Conservation (phyloP, 192 early-diverging fungal genomes). For the Phlyctochytrium planicorne region DNA sequence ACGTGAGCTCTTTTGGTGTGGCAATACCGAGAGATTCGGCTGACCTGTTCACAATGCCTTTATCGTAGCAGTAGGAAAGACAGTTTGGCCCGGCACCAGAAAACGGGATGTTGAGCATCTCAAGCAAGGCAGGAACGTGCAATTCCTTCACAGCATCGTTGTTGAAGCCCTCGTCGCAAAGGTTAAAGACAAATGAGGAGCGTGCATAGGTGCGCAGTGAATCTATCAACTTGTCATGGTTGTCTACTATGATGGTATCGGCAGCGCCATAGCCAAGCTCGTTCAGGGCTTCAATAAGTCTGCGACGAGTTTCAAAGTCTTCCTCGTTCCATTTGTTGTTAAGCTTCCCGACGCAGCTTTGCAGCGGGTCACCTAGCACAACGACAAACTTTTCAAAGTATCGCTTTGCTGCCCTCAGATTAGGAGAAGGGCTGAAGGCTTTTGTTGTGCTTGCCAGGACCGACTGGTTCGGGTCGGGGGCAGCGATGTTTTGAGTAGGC, state of each 20-base stretch:
- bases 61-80: constrained; percentile 56
- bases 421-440: neutral
- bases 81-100: constrained; percentile 59
- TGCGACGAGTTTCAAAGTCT: constrained; percentile 48
- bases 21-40: too few species aligned
- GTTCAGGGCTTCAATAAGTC: constrained; percentile 35
- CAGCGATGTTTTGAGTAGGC: too few species aligned
- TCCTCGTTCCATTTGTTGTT: constrained; percentile 60
- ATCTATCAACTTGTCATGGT: constrained; percentile 23
- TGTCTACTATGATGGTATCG: constrained; percentile 34
- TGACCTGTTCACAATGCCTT: constrained; percentile 54
- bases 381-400: constrained; percentile 31
- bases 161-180: constrained; percentile 58
- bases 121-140: constrained; percentile 54
- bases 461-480: neutral
- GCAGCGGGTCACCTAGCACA: constrained; percentile 49
- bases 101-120: constrained; percentile 48
- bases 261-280: constrained; percentile 33
- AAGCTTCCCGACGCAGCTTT: constrained; percentile 53
- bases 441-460: neutral
- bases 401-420: neutral
- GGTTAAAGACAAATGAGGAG: constrained; percentile 48
- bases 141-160: constrained; percentile 58
- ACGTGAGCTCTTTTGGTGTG: too few species aligned
- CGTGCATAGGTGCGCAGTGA: constrained; percentile 18